Percentiles rank a stretch among this genome's conserved stretches.
These are phyloP conservation scores for Beauveria sp. DNA, from an alignment of 2,329 filamentous ascomycete genomes.

Conservation along the genomic window DNA sequence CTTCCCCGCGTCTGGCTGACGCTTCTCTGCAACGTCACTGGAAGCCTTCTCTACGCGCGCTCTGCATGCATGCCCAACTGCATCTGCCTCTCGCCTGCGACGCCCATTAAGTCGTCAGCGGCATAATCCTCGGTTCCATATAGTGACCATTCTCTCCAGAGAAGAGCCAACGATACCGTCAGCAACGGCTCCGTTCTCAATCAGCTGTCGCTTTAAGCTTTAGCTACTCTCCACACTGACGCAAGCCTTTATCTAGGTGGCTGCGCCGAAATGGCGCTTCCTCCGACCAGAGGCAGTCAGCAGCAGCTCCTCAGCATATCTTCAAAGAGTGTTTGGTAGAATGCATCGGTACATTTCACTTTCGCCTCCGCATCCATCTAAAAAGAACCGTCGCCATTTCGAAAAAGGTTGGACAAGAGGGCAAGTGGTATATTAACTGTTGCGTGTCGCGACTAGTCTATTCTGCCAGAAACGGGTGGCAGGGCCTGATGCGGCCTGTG, in stretches of 20 bases:
- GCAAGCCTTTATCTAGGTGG: background rate
- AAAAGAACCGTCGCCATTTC: background rate
- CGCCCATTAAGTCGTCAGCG: background rate
- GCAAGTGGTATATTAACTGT: slow-evolving; percentile 8
- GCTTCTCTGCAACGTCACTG: background rate
- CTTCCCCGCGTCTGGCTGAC: background rate
- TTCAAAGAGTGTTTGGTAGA: too few species aligned
- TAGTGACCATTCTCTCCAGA: too few species aligned
- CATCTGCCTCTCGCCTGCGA: background rate
- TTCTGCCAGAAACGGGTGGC: background rate
- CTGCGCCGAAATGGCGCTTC: too few species aligned
- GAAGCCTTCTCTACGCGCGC: background rate
- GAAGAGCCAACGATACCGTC: background rate
- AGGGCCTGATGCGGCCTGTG: background rate
- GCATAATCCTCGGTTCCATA: background rate
- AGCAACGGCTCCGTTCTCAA: background rate
- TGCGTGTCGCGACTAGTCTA: background rate
- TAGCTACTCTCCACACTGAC: background rate
- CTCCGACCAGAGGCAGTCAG: too few species aligned
- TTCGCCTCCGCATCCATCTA: too few species aligned
- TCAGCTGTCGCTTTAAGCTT: background rate
- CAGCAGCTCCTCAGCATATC: too few species aligned
- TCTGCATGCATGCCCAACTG: background rate
- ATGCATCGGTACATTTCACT: too few species aligned
- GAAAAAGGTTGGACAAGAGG: background rate